These are phyloP conservation scores for Fragilaria crotonensis DNA, from an alignment of 108 stramenopile species.

Conservation along the genomic window DNA sequence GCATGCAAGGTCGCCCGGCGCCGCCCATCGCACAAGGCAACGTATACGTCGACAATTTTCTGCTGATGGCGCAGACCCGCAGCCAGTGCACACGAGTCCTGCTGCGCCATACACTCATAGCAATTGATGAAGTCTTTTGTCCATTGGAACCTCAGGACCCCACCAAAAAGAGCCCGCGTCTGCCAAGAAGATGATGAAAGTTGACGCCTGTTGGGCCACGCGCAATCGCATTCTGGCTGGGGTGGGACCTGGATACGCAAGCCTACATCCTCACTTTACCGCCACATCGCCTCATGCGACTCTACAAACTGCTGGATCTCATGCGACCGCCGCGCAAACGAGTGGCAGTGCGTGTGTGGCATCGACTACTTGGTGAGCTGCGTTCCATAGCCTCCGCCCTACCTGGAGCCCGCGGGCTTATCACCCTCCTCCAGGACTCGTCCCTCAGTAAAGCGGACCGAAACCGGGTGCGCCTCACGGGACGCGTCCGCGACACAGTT, in stretches of 20 bases:
- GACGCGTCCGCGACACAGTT: constrained; percentile 5
- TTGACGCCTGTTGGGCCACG: background rate
- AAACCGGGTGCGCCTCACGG: constrained; percentile 3
- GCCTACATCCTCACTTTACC: background rate
- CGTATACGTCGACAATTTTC: constrained; percentile 26
- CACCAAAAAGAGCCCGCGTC: background rate
- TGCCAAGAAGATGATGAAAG: background rate
- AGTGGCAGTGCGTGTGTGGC: background rate
- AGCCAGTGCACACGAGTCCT: background rate
- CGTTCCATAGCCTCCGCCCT: constrained; percentile 30
- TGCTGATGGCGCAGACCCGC: constrained; percentile 9
- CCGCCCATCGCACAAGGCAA: constrained; percentile 1
- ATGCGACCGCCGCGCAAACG: background rate
- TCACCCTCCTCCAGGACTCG: constrained; percentile 26
- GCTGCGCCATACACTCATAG: constrained; percentile 5
- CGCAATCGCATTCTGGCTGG: constrained; percentile 5
- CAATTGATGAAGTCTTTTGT: constrained; percentile 22
- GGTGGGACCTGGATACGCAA: background rate
- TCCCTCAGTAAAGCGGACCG: constrained; percentile 4
- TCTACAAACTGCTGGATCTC: constrained; percentile 1
- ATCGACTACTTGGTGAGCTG: constrained; percentile 1
- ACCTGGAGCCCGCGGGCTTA: constrained; percentile 22
- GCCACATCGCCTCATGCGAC: constrained; percentile 2
- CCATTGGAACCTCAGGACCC: background rate
- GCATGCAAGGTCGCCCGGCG: too few species aligned